Percentiles rank a stretch among this genome's conserved stretches.
phyloP scores from a whole-genome alignment of 345 rosid genomes.

The Salix brachista region DNA sequence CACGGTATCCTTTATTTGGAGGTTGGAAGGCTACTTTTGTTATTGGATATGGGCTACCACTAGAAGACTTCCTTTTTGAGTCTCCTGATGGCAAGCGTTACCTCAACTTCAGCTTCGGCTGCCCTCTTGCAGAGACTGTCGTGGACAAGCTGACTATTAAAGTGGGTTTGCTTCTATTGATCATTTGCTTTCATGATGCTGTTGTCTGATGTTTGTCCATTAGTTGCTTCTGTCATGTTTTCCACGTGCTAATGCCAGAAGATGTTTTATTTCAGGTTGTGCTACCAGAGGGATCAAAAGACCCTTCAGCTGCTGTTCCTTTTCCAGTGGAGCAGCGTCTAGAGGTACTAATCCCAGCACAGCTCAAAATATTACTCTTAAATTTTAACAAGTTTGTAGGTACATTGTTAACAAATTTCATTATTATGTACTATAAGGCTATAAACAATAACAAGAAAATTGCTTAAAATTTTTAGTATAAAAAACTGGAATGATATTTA shows the following conservation, averaged over 20 bases:
- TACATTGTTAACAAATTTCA: background rate
- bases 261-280: conserved; percentile 67
- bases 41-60: conserved; percentile 84
- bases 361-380: background rate
- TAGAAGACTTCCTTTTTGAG: conserved; percentile 87
- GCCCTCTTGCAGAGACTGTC: conserved; percentile 78
- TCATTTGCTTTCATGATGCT: conserved; percentile 6
- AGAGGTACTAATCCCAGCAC: conserved; percentile 45
- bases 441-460: background rate
- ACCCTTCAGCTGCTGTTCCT: conserved; percentile 76
- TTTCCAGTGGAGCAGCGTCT: conserved; percentile 74
- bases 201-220: background rate
- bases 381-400: background rate
- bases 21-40: conserved; percentile 97
- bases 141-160: conserved; percentile 86
- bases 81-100: conserved; percentile 82
- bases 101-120: conserved; percentile 93
- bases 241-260: conserved; percentile 1
- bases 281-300: conserved; percentile 93
- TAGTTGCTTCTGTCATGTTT: conserved; percentile 4
- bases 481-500: background rate
- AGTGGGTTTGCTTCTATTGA: conserved; percentile 41
- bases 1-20: conserved; percentile 95
- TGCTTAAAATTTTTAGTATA: background rate
- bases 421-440: background rate